Base-by-base conservation (phyloP, 306 rosid species). In the Trifolium subterraneum region DNA sequence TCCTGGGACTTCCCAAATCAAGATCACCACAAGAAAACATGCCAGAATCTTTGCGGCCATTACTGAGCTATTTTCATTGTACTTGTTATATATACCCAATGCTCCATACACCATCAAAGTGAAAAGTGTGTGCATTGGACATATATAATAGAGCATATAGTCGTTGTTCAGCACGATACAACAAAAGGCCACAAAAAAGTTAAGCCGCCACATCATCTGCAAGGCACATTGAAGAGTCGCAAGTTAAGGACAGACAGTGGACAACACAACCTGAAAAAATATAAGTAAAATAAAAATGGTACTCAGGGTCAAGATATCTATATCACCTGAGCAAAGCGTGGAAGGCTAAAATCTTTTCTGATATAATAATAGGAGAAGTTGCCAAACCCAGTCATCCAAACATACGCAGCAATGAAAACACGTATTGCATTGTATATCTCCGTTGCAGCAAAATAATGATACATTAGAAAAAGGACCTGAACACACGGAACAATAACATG, bases 141-240 rank as follows among this genome's bases (percentile, higher is more conserved):
- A 95, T 72, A 95, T 95, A 82, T 95, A 95, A 81, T 95, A 95
- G 62, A 95, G 80, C 98, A 90, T 82, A 80, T 95, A 95, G 87
- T 95, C 98, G 54, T 95, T 95, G 83, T 83, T 88, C 38, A 95
- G 99, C 78, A 95, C 88, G 72, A 95, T 79, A 80, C 98, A 95
- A 84, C 99, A 95, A 81, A 95, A 87, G 1, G 75, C 89, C 78
- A 95, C 99, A 64, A 88, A 95, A 80, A 92, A 90, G 69, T 95
- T 95, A 70, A 95, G 96, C 79, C 97, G 93, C 97, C 98, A 95
- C 98, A 95, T 95, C 98, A 95, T 95, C 99, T 95, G 96, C 87
- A 85, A 29, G 18, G 81, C 38, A 74, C 31, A 70, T 72, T 33
- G 61, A 73, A 13, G 55, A 68, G 75, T 73, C 55, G n/a, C n/a